Evolutionary conservation across 768 basidiomycete genomes (phyloP).

Genomic region (Mycena sanguinolenta): DNA sequence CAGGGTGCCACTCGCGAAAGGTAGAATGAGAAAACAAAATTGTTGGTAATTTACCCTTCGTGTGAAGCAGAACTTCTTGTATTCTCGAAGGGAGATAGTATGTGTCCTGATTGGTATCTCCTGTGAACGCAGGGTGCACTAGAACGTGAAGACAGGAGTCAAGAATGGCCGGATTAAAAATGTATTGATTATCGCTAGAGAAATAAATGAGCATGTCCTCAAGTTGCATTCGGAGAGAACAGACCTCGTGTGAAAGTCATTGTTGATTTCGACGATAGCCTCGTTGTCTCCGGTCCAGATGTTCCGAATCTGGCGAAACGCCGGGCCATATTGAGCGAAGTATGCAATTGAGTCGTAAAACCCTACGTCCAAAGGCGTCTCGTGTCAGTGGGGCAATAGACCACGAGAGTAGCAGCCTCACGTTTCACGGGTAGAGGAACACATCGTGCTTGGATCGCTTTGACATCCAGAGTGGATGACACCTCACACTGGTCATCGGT

Average conservation of each 20-base stretch:
- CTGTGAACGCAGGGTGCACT: background rate
- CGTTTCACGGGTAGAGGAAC: background rate
- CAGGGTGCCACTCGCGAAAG: constrained; percentile 1
- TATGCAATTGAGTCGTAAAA: constrained; percentile 1
- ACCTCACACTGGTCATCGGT: background rate
- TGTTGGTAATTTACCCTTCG: background rate
- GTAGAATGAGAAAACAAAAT: background rate
- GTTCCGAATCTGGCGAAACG: background rate
- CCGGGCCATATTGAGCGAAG: constrained; percentile 3
- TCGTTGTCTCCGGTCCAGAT: background rate
- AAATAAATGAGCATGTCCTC: background rate
- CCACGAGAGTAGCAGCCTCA: background rate
- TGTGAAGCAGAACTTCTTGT: background rate
- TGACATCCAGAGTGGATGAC: background rate
- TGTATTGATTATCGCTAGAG: background rate
- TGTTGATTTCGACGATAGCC: constrained; percentile 4
- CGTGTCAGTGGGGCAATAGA: background rate
- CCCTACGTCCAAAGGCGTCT: background rate
- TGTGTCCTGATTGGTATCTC: background rate
- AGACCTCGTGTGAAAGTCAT: background rate
- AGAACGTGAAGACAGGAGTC: constrained; percentile 2
- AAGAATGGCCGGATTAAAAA: background rate
- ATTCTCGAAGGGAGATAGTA: constrained; percentile 6
- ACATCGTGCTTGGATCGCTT: background rate
- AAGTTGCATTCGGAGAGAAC: background rate